These are phyloP conservation scores for Colletotrichum tabaci DNA, from an alignment of 2,329 filamentous ascomycete species.

Conservation along the genomic window DNA sequence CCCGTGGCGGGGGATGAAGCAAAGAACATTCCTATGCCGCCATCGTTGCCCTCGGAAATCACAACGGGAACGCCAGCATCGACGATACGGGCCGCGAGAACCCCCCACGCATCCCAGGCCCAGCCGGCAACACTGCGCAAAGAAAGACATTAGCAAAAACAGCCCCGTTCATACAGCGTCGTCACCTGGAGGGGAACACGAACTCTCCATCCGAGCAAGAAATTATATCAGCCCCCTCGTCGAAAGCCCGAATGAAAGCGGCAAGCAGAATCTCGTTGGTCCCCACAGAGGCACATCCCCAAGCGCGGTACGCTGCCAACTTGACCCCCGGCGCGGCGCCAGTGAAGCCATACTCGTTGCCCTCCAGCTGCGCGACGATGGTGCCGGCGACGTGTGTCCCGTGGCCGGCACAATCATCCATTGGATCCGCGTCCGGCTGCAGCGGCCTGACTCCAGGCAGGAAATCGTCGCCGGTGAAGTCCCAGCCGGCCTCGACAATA, in stretches of 20 bases:
- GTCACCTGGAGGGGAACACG: neutral
- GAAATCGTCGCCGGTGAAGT: slow-evolving; percentile 61
- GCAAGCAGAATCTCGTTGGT: slow-evolving; percentile 58
- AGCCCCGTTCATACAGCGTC: slow-evolving; percentile 46
- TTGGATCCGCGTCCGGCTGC: slow-evolving; percentile 27
- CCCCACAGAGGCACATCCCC: slow-evolving; percentile 52
- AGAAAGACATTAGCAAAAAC: slow-evolving; percentile 46
- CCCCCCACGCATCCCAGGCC: slow-evolving; percentile 48
- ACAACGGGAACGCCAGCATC: slow-evolving; percentile 48
- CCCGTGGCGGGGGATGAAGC: slow-evolving; percentile 46
- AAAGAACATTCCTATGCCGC: slow-evolving; percentile 44
- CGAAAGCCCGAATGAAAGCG: slow-evolving; percentile 59
- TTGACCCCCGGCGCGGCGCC: slow-evolving; percentile 59
- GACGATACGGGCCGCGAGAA: slow-evolving; percentile 48
- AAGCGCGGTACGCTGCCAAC: slow-evolving; percentile 57
- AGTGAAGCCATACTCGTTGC: slow-evolving; percentile 48
- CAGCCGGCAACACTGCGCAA: slow-evolving; percentile 43
- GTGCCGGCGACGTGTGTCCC: slow-evolving; percentile 63
- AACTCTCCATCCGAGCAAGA: slow-evolving; percentile 48
- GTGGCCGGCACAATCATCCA: slow-evolving; percentile 47
- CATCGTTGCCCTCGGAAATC: slow-evolving; percentile 49
- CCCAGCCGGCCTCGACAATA: slow-evolving; percentile 62
- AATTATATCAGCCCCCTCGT: slow-evolving; percentile 57
- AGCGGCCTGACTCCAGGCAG: slow-evolving; percentile 13
- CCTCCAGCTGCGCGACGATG: slow-evolving; percentile 56